phyloP scores from a whole-genome alignment of 2,329 filamentous ascomycete genomes.

The Calonectria montana region DNA sequence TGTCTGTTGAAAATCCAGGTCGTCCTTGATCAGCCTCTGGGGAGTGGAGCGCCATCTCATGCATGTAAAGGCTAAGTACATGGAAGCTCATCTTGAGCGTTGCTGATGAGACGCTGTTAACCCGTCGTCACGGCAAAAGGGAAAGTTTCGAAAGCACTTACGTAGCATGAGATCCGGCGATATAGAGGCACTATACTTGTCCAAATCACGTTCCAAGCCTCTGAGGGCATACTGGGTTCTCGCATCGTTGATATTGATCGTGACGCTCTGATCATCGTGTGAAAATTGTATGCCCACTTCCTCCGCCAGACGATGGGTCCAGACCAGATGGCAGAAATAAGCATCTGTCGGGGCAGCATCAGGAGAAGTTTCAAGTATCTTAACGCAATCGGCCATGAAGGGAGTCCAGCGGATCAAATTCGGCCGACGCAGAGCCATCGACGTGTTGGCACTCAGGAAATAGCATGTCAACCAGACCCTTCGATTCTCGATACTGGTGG shows the following conservation, averaged over 20 bases:
- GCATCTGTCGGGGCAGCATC: conserved; percentile 68
- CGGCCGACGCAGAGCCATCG: conserved; percentile 71
- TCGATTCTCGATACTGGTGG: conserved; percentile 65
- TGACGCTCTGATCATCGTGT: conserved; percentile 71
- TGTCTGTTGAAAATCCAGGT: conserved; percentile 58
- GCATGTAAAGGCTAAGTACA: conserved; percentile 77
- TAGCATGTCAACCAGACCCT: conserved; percentile 71
- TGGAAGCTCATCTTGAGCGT: conserved; percentile 72
- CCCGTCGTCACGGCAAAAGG: background rate
- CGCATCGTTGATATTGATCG: conserved; percentile 68
- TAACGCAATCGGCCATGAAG: conserved; percentile 71
- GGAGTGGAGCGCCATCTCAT: conserved; percentile 78
- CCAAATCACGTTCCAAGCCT: conserved; percentile 73
- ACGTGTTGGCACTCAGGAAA: conserved; percentile 68
- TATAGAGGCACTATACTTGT: conserved; percentile 68
- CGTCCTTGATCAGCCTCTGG: conserved; percentile 69
- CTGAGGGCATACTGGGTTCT: conserved; percentile 74
- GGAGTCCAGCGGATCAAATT: conserved; percentile 69
- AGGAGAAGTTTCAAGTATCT: conserved; percentile 63
- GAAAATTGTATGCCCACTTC: conserved; percentile 75
- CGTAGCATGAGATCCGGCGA: conserved; percentile 64
- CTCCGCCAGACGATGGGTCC: conserved; percentile 73
- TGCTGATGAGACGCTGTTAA: conserved; percentile 53
- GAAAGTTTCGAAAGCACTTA: conserved; percentile 52
- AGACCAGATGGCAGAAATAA: conserved; percentile 69